phyloP scores from a whole-genome alignment of 805 yeast genomes.

The Saturnispora silvae region DNA sequence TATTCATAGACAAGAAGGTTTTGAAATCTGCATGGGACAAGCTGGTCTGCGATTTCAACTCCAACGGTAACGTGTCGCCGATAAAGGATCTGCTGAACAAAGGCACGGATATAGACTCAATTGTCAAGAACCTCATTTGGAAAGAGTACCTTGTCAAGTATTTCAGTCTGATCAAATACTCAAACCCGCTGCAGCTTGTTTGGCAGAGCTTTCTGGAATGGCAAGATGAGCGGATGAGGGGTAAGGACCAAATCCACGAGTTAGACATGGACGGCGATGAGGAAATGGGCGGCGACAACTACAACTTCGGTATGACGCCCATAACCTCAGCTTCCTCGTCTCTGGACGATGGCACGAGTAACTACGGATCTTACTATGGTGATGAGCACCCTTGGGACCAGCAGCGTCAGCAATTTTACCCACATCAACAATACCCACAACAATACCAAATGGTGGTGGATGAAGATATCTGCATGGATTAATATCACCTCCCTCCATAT shows the following conservation, averaged over 20 bases:
- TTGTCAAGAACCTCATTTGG: conserved; percentile 11
- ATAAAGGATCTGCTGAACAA: background rate
- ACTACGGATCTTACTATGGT: conserved; percentile 12
- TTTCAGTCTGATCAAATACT: conserved; percentile 13
- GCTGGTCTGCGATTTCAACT: conserved; percentile 6
- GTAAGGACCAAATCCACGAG: conserved; percentile 6
- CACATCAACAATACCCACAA: conserved; percentile 8
- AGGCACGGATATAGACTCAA: conserved; percentile 2
- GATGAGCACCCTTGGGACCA: conserved; percentile 10
- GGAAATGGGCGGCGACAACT: background rate
- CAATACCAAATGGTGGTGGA: conserved; percentile 8
- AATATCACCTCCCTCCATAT: too few species aligned
- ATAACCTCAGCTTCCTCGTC: background rate
- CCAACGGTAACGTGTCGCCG: background rate
- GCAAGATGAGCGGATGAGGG: conserved; percentile 4
- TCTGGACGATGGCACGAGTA: conserved; percentile 10
- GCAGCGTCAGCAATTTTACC: conserved; percentile 1
- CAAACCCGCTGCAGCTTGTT: conserved; percentile 12
- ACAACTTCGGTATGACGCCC: background rate
- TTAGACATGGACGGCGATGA: conserved; percentile 8
- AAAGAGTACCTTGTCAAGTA: conserved; percentile 14
- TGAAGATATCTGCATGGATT: background rate
- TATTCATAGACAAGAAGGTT: conserved; percentile 11
- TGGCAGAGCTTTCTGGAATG: conserved; percentile 12
- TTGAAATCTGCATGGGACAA: conserved; percentile 11